phyloP scores from a whole-genome alignment of 768 basidiomycete species.

The Glaciozyma martinii region DNA sequence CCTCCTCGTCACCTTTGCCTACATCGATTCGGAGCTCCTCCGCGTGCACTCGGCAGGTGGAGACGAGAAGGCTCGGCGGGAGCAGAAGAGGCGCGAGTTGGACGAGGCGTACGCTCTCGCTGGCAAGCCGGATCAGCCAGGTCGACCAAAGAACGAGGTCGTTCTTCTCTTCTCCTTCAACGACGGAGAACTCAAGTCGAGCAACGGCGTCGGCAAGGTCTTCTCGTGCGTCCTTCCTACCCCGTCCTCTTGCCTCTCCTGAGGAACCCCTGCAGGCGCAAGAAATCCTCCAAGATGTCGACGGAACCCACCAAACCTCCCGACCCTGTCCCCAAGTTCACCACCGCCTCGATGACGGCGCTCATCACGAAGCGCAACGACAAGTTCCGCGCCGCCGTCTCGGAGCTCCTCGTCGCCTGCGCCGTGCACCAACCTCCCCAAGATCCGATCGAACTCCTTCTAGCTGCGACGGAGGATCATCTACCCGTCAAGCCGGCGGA shows the following conservation, averaged over 20 bases:
- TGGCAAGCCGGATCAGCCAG: conserved; percentile 24
- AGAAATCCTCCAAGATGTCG: conserved; percentile 11
- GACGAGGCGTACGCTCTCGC: conserved; percentile 43
- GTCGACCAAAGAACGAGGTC: conserved; percentile 43
- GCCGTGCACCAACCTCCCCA: conserved; percentile 39
- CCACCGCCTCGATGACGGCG: conserved; percentile 47
- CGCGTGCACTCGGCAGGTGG: conserved; percentile 46
- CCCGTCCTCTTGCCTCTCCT: accelerated
- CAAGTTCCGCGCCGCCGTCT: conserved; percentile 55
- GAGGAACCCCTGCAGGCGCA: neutral
- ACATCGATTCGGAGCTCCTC: conserved; percentile 58
- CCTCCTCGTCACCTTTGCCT: conserved; percentile 69
- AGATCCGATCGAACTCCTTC: conserved; percentile 56
- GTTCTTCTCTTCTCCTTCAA: conserved; percentile 50
- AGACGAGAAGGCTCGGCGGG: conserved; percentile 12
- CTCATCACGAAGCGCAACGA: conserved; percentile 63
- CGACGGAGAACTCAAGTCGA: conserved; percentile 42
- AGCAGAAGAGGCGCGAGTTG: conserved; percentile 38
- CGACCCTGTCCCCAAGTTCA: conserved; percentile 32
- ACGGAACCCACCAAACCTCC: neutral
- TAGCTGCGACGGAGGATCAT: conserved; percentile 59
- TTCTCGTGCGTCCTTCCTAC: conserved; percentile 1
- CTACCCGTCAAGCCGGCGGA: conserved; percentile 56
- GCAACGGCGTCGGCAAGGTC: conserved; percentile 31
- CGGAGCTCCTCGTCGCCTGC: conserved; percentile 49